A percentile compares a stretch with the other conserved stretches of the same genome.
Evolutionary conservation across 1,139 yeast genomes (phyloP).

Genomic region (Yamadazyma conglobata): DNA sequence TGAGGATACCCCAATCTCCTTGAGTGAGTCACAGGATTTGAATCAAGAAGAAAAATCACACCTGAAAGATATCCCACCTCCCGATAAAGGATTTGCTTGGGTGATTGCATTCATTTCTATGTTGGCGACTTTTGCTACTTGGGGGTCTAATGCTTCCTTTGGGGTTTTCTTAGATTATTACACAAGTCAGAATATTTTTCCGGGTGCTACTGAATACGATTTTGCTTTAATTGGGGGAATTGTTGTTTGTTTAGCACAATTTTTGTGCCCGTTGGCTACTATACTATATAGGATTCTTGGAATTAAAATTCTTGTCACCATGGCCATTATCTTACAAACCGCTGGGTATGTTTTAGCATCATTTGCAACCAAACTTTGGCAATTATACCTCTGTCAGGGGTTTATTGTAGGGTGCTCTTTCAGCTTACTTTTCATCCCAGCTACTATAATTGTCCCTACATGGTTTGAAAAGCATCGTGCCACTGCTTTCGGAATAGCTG

Average conservation of each 20-base stretch:
- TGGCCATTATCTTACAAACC: slow-evolving; percentile 53
- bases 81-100: slow-evolving; percentile 76
- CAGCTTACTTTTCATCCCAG: slow-evolving; percentile 58
- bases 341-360: slow-evolving; percentile 63
- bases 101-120: slow-evolving; percentile 55
- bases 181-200: slow-evolving; percentile 41
- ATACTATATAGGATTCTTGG: slow-evolving; percentile 35
- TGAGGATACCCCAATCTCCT: slow-evolving; percentile 3
- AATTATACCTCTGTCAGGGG: slow-evolving; percentile 69
- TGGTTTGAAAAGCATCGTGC: slow-evolving; percentile 60
- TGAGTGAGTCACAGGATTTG: slow-evolving; percentile 7
- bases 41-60: slow-evolving; percentile 11
- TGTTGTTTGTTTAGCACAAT: slow-evolving; percentile 55
- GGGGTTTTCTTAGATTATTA: slow-evolving; percentile 67
- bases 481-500: slow-evolving; percentile 59
- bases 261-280: slow-evolving; percentile 51
- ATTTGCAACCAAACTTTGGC: slow-evolving; percentile 58
- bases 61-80: slow-evolving; percentile 42
- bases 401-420: slow-evolving; percentile 60
- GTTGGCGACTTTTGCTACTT: slow-evolving; percentile 49
- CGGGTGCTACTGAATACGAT: slow-evolving; percentile 56
- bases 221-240: slow-evolving; percentile 72
- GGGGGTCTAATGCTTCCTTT: slow-evolving; percentile 74
- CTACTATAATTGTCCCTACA: slow-evolving; percentile 53
- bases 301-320: slow-evolving; percentile 28